Percentiles rank a stretch among this genome's conserved stretches.
Conservation (phyloP, 805 yeast genomes). For the Priceomyces castillae region DNA sequence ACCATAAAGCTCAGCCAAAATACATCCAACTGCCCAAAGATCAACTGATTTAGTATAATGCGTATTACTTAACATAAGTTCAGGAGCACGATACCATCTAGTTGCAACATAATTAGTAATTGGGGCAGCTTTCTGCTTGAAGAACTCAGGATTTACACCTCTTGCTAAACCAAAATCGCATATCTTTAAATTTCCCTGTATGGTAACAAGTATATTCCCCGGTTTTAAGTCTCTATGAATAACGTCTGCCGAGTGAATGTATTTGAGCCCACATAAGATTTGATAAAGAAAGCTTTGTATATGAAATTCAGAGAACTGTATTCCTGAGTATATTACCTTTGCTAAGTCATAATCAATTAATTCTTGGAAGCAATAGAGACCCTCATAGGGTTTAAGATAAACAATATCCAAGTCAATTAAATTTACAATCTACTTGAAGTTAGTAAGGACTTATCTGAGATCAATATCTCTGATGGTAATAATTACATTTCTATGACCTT, state of each 20-base stretch:
- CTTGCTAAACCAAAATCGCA: constrained; percentile 95
- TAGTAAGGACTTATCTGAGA: constrained; percentile 10
- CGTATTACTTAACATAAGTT: constrained; percentile 62
- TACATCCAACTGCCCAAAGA: constrained; percentile 94
- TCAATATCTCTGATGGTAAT: background rate
- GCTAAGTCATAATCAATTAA: constrained; percentile 79
- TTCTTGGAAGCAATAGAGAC: constrained; percentile 87
- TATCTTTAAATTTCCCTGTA: constrained; percentile 73
- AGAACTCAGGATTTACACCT: constrained; percentile 48
- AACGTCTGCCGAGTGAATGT: constrained; percentile 88
- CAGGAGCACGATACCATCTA: constrained; percentile 95
- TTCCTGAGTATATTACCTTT: constrained; percentile 71
- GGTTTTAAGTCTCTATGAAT: constrained; percentile 93
- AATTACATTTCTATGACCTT: constrained; percentile 74
- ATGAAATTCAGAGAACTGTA: constrained; percentile 81
- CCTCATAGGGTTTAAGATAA: constrained; percentile 66
- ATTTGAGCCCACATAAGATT: constrained; percentile 79
- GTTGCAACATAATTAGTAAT: constrained; percentile 91
- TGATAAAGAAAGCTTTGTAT: constrained; percentile 75
- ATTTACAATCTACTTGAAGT: constrained; percentile 51
- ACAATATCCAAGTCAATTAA: constrained; percentile 75
- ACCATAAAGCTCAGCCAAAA: constrained; percentile 79
- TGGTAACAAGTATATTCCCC: constrained; percentile 76
- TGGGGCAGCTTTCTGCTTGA: constrained; percentile 35
- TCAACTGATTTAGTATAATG: constrained; percentile 69